Evolutionary conservation across 2,329 filamentous ascomycete genomes (phyloP), one percentile per base, ranked within the genome.

Genomic region (Coniochaeta ligniaria): DNA sequence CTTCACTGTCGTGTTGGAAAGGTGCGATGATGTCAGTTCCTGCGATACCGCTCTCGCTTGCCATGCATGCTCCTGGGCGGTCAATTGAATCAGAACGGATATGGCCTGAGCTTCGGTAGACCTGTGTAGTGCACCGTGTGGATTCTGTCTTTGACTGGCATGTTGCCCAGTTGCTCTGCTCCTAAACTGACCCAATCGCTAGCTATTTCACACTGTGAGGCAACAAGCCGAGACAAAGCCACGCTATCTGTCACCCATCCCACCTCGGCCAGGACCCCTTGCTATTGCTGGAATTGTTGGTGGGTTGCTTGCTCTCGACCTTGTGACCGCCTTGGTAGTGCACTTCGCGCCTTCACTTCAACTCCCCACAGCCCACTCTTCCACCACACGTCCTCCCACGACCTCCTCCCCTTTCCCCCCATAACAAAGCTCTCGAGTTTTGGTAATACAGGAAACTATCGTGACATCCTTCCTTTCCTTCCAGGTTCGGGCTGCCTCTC

Each of bases 321-420:
- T 58, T 58, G 56, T 58, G 56, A 58, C 56, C 56, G 56, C 56
- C 56, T 58, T 58, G 22, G 47, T 52, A 52, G 4, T 52, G 22
- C 14, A 28, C 11, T 28, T 50, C 45, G 45, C 45, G 45, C 45
- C 45, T 50, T 50, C 45, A 50, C 45, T 52, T 52, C 24, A 31
- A 52, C 8, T 28, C 22, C 43, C 47, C 47, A 52, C 47, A 26
- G 47, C 47, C 47, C 47, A 52, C 47, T n/a, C n/a, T 52, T 17
- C 47, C 17, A 11, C 43, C 43, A 22, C n/a, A 22, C 14, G 26
- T 17, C 24, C 22, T 47, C 20, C 20, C 22, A 22, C 47, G 47
- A 52, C 31, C 17, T 31, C 24, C 31, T 24, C 16, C 56, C 56
- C n/a, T n/a, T 20, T 33, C 20, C 36, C 56, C 3, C 36, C 22